Evolutionary conservation across 441 rosid genomes (phyloP).

Genomic region (California macrophylla): DNA sequence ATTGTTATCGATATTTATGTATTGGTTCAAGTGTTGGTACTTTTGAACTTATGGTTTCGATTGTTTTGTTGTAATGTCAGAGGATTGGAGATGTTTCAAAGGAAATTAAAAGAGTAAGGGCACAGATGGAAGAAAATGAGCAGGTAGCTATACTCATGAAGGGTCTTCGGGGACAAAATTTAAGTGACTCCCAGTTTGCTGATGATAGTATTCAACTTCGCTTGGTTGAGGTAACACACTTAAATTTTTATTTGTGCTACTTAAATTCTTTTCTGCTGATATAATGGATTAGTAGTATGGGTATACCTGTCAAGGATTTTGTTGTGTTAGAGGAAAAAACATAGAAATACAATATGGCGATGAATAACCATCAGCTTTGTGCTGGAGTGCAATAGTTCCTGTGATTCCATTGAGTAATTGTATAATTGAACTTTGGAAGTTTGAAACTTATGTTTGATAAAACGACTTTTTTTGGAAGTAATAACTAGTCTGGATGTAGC

Average conservation of each 20-base stretch:
- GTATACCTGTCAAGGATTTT: neutral
- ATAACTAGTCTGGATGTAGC: neutral
- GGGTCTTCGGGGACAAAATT: constrained; percentile 86
- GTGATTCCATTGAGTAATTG: neutral
- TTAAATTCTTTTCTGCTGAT: neutral
- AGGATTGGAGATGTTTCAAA: constrained; percentile 72
- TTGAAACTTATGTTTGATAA: neutral
- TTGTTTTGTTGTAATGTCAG: constrained; percentile 30
- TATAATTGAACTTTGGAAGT: too few species aligned
- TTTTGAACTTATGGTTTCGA: neutral
- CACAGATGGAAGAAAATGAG: constrained; percentile 92
- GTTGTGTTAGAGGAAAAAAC: neutral
- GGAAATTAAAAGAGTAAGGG: constrained; percentile 87
- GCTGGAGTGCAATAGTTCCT: neutral
- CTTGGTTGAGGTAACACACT: constrained; percentile 65
- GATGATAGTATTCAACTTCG: constrained; percentile 63
- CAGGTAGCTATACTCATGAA: constrained; percentile 65
- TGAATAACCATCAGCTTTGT: neutral
- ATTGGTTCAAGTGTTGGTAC: neutral
- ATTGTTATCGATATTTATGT: neutral
- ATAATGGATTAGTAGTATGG: neutral
- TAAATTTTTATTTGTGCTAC: neutral
- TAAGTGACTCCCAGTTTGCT: constrained; percentile 71
- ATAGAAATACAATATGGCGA: neutral
- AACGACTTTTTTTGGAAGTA: neutral